Evolutionary conservation across 805 yeast genomes (phyloP).

Genomic region (Diddensiella transvaalensis): DNA sequence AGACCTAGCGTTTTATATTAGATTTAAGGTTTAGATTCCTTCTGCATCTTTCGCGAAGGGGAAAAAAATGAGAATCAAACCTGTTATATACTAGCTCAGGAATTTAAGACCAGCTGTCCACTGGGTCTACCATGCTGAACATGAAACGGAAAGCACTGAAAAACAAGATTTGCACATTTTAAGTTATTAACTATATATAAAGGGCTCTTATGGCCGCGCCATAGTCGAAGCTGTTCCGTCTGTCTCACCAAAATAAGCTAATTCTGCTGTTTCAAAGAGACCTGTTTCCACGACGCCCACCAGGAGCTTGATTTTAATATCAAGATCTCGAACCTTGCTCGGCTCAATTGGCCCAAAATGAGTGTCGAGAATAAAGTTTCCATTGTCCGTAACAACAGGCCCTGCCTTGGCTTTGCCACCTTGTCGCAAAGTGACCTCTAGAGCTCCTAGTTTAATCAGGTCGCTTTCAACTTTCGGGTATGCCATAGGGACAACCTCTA

Average conservation of each 20-base stretch:
- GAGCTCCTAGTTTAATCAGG: constrained; percentile 61
- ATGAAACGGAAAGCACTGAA: too few relatives aligned
- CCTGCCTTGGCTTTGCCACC: constrained; percentile 96
- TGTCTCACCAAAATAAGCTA: constrained; percentile 85
- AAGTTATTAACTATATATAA: too few relatives aligned
- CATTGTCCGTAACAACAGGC: constrained; percentile 93
- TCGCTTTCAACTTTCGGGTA: constrained; percentile 71
- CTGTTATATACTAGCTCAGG: too few relatives aligned
- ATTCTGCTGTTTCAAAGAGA: constrained; percentile 66
- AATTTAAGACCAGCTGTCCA: too few relatives aligned
- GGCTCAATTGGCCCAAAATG: constrained; percentile 74
- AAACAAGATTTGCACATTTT: too few relatives aligned
- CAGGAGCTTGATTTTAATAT: constrained; percentile 61
- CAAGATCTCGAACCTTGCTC: constrained; percentile 46
- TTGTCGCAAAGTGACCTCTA: constrained; percentile 62
- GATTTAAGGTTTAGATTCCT: too few relatives aligned
- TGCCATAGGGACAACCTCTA: constrained; percentile 89
- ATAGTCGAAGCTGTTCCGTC: constrained; percentile 52
- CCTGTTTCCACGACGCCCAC: constrained; percentile 98
- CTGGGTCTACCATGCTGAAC: too few relatives aligned
- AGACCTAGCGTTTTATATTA: too few relatives aligned
- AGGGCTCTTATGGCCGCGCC: constrained; percentile 1
- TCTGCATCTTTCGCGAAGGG: too few relatives aligned
- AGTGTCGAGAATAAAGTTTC: constrained; percentile 89
- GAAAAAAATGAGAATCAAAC: too few relatives aligned